Conservation (phyloP, 2,329 filamentous ascomycete genomes). For the Aspergillus fischeri region DNA sequence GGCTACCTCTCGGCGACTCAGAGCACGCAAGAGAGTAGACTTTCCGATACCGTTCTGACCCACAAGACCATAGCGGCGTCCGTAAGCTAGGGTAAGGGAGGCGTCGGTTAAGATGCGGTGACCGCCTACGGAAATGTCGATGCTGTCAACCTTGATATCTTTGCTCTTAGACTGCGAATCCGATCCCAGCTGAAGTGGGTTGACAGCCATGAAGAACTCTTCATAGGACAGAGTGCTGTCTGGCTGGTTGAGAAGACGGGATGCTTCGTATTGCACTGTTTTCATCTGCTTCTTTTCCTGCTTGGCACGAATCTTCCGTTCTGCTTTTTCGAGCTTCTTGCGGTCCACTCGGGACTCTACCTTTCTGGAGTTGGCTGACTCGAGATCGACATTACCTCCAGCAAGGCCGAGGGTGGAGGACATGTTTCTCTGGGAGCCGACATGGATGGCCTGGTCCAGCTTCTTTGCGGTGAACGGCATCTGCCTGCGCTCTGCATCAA, state of each 20-base stretch:
- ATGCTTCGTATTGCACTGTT: conserved; percentile 96
- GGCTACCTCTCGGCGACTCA: conserved; percentile 87
- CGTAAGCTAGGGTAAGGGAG: conserved; percentile 82
- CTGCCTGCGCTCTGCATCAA: conserved; percentile 62
- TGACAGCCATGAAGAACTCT: conserved; percentile 99
- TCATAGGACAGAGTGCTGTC: conserved; percentile 89
- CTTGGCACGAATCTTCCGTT: conserved; percentile 95
- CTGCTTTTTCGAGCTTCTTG: conserved; percentile 98
- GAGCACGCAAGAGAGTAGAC: conserved; percentile 85
- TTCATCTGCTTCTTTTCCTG: conserved; percentile 99
- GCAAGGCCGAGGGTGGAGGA: conserved; percentile 90
- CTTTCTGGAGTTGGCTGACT: conserved; percentile 87
- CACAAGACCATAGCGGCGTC: conserved; percentile 91
- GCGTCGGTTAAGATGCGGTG: conserved; percentile 87
- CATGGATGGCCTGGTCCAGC: conserved; percentile 91
- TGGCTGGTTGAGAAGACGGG: conserved; percentile 76
- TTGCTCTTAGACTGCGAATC: conserved; percentile 80
- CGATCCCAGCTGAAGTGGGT: conserved; percentile 81
- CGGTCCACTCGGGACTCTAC: conserved; percentile 96
- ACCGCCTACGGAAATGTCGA: conserved; percentile 89
- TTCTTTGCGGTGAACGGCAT: conserved; percentile 74
- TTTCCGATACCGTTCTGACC: conserved; percentile 99
- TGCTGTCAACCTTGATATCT: conserved; percentile 95
- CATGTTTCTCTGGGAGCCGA: conserved; percentile 90
- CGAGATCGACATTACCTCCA: conserved; percentile 79